These are phyloP conservation scores for Aspergillus latus DNA, from an alignment of 2,329 filamentous ascomycete genomes.

Conservation along the genomic window DNA sequence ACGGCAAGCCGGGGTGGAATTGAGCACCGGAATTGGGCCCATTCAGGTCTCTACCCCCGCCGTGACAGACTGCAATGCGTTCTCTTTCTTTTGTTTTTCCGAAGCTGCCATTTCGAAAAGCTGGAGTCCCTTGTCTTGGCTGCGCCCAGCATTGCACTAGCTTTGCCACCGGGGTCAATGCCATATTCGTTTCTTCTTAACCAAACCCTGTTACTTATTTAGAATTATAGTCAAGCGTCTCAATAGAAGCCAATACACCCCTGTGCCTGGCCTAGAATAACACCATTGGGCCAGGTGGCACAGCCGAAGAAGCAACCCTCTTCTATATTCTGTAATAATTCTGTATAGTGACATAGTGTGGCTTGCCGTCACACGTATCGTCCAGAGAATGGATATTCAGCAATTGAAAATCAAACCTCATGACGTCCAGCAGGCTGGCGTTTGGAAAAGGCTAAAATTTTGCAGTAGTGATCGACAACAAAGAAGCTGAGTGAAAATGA, in stretches of 20 bases:
- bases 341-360: background rate
- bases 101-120: background rate
- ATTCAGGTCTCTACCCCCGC: too few species aligned
- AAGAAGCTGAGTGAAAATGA: background rate
- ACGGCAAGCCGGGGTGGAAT: constrained; percentile 21
- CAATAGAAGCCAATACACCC: background rate
- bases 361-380: background rate
- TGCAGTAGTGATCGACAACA: background rate
- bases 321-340: background rate
- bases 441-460: background rate
- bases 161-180: background rate
- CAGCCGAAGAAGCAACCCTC: background rate
- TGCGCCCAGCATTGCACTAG: background rate
- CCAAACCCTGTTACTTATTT: background rate
- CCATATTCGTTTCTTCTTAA: background rate
- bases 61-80: background rate
- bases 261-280: background rate
- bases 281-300: background rate
- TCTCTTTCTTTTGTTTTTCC: background rate
- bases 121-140: background rate
- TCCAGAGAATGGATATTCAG: background rate
- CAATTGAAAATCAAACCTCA: background rate
- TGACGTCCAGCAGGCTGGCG: background rate
- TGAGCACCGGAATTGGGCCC: constrained; percentile 4
- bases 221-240: background rate